Conservation (phyloP, 495 filamentous ascomycete species). For the Podospora bellae-mahoneyi region DNA sequence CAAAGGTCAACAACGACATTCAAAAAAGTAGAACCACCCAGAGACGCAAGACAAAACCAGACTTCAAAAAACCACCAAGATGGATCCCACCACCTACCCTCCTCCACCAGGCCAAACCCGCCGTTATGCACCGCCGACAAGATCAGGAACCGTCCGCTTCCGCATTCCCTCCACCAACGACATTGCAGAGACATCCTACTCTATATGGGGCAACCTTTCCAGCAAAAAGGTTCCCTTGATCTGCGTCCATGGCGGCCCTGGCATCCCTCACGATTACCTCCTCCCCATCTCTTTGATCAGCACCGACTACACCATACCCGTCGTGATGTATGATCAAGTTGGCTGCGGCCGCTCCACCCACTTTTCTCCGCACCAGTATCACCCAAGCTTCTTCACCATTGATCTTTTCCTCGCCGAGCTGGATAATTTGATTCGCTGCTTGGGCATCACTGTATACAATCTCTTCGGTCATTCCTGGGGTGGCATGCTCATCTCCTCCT, state of each 20-base stretch:
- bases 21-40: background rate
- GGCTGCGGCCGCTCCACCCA: slow-evolving; percentile 48
- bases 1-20: background rate
- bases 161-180: slow-evolving; percentile 14
- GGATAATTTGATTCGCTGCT: slow-evolving; percentile 44
- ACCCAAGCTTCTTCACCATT: slow-evolving; percentile 46
- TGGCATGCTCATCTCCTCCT: slow-evolving; percentile 45
- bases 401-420: slow-evolving; percentile 49
- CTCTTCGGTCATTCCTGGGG: slow-evolving; percentile 52
- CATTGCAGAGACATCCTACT: slow-evolving; percentile 13
- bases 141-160: slow-evolving; percentile 18
- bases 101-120: slow-evolving; percentile 13
- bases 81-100: background rate
- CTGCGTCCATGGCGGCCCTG: slow-evolving; percentile 48
- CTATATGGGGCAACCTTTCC: slow-evolving; percentile 15
- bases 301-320: slow-evolving; percentile 31
- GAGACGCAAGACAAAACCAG: background rate
- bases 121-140: slow-evolving; percentile 11
- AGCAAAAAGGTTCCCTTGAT: slow-evolving; percentile 34
- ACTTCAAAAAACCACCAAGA: background rate
- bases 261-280: slow-evolving; percentile 44
- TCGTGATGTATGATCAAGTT: slow-evolving; percentile 56
- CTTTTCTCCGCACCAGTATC: slow-evolving; percentile 40
- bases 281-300: slow-evolving; percentile 38
- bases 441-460: slow-evolving; percentile 42